A percentile compares a stretch with the other conserved stretches of the same genome.
Evolutionary conservation across 2,329 filamentous ascomycete species (phyloP).

Genomic region (Aotearoamyces nothofagi): DNA sequence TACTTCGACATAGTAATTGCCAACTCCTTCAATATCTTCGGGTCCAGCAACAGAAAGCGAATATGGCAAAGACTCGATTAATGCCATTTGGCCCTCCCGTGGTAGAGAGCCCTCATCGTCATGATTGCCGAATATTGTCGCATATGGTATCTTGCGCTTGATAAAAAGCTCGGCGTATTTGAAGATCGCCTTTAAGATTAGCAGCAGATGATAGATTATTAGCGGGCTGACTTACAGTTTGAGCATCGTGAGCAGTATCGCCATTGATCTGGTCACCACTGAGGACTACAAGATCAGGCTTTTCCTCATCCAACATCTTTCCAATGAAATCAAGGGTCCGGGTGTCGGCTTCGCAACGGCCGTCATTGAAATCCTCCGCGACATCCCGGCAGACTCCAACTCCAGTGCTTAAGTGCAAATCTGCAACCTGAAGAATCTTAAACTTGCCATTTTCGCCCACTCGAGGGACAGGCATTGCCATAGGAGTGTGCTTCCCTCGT

Average conservation of each 20-base stretch:
- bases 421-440: slow-evolving; percentile 94
- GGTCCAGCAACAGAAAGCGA: slow-evolving; percentile 79
- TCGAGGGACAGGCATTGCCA: slow-evolving; percentile 55
- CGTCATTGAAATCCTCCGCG: slow-evolving; percentile 55
- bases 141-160: slow-evolving; percentile 79
- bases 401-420: slow-evolving; percentile 86
- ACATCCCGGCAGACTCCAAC: slow-evolving; percentile 74
- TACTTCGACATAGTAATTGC: slow-evolving; percentile 90
- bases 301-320: slow-evolving; percentile 76
- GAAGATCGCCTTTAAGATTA: slow-evolving; percentile 56
- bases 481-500: slow-evolving; percentile 48
- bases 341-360: slow-evolving; percentile 79
- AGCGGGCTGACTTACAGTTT: slow-evolving; percentile 43
- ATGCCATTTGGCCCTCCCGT: slow-evolving; percentile 64
- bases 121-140: slow-evolving; percentile 92
- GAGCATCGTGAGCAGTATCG: slow-evolving; percentile 78
- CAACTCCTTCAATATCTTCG: slow-evolving; percentile 71
- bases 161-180: slow-evolving; percentile 80
- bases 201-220: slow-evolving; percentile 4
- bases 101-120: slow-evolving; percentile 74
- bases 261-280: slow-evolving; percentile 95
- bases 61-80: slow-evolving; percentile 77
- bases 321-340: slow-evolving; percentile 82
- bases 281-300: slow-evolving; percentile 80
- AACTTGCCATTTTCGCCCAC: slow-evolving; percentile 85